These are phyloP conservation scores for Hypoxylon crocopeplum DNA, from an alignment of 495 filamentous ascomycete species.

Conservation along the genomic window DNA sequence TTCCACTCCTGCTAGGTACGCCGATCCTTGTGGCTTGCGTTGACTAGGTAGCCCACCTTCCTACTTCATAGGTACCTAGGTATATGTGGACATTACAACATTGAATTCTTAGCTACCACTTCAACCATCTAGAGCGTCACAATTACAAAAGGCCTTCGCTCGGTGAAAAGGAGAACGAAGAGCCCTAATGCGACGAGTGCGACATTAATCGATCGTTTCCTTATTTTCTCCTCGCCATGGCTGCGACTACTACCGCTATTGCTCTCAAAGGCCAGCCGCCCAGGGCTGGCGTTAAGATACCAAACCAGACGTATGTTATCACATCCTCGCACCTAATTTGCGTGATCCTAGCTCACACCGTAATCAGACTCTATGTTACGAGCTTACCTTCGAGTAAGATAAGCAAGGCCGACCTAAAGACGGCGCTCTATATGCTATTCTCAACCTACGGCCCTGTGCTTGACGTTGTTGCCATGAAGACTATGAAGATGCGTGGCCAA, in stretches of 20 bases:
- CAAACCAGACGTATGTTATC: slow-evolving; percentile 74
- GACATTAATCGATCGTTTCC: too few species aligned
- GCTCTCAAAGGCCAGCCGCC: slow-evolving; percentile 29
- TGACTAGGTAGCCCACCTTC: too few species aligned
- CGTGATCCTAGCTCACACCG: slow-evolving; percentile 32
- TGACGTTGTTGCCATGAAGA: slow-evolving; percentile 91
- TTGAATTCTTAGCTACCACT: too few species aligned
- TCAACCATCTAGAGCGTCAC: too few species aligned
- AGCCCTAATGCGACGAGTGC: background rate
- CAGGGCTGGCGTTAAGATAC: slow-evolving; percentile 50
- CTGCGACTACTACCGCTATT: slow-evolving; percentile 21
- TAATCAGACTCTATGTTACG: slow-evolving; percentile 76
- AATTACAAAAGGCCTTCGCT: too few species aligned
- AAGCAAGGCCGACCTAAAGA: slow-evolving; percentile 80
- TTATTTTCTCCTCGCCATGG: slow-evolving; percentile 5
- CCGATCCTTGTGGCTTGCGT: too few species aligned
- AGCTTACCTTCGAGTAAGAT: slow-evolving; percentile 86
- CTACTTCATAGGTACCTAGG: too few species aligned
- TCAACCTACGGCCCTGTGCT: slow-evolving; percentile 92
- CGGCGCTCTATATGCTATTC: slow-evolving; percentile 89
- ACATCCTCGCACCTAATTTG: background rate
- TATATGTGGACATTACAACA: too few species aligned
- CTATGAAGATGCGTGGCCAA: slow-evolving; percentile 89
- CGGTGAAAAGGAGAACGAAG: background rate
- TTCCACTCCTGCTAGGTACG: too few species aligned